Conservation (phyloP, 1,139 yeast species). For the Nakaseomyces kungkrabaensis region DNA sequence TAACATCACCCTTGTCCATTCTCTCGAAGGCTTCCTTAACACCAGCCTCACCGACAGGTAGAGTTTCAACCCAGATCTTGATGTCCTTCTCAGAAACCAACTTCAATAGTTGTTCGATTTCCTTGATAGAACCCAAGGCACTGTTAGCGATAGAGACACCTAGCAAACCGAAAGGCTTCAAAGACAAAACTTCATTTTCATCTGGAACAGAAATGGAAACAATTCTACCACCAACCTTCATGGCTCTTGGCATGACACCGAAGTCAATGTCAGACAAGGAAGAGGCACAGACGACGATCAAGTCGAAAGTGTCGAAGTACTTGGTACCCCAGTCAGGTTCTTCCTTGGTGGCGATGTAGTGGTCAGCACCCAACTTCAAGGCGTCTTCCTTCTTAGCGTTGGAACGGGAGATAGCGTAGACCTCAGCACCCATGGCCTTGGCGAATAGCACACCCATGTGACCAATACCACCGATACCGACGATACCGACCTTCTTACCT, state of each 20-base stretch:
- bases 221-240: slow-evolving; percentile 39
- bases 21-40: slow-evolving; percentile 42
- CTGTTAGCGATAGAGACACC: slow-evolving; percentile 40
- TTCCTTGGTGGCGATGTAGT: slow-evolving; percentile 39
- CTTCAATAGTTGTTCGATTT: slow-evolving; percentile 44
- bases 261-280: slow-evolving; percentile 34
- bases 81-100: slow-evolving; percentile 42
- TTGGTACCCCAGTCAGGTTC: slow-evolving; percentile 32
- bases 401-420: slow-evolving; percentile 44
- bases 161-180: slow-evolving; percentile 37
- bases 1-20: slow-evolving; percentile 44
- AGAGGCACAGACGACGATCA: slow-evolving; percentile 43
- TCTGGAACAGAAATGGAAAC: slow-evolving; percentile 47
- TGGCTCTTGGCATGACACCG: slow-evolving; percentile 28
- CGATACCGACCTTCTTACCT: slow-evolving; percentile 41
- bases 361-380: slow-evolving; percentile 41
- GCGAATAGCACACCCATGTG: slow-evolving; percentile 50
- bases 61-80: slow-evolving; percentile 49
- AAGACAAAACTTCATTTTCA: slow-evolving; percentile 32
- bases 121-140: slow-evolving; percentile 42
- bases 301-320: slow-evolving; percentile 33
- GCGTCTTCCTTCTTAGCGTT: slow-evolving; percentile 42
- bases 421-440: slow-evolving; percentile 49
- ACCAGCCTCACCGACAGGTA: slow-evolving; percentile 42
- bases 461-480: slow-evolving; percentile 55